Evolutionary conservation across 495 filamentous ascomycete species (phyloP), one percentile per base, ranked within the genome.

Genomic region (Penicillium tannophilum): DNA sequence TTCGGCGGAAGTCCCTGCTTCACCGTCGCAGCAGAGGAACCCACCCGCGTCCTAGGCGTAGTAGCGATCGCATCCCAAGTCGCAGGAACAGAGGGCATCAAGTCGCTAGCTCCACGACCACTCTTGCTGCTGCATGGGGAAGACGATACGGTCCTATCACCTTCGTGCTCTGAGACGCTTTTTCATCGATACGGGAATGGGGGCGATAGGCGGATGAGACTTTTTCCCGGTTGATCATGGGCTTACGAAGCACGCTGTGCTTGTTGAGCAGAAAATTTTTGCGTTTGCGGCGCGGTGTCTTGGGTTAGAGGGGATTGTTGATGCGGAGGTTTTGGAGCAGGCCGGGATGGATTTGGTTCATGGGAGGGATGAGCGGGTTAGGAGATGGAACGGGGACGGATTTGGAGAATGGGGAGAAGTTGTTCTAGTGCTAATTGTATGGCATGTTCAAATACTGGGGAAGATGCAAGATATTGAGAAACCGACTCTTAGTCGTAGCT

Each of bases 211-310:
- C 14, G 39, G 14, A 41, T 41, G 28, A 28, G 28, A 23, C 1
- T 23, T 23, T 47, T 41, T 41, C 39, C 39, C 5, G 31, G 70
- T 0, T 55, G 68, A 77, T 63, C 76, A 81, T 66, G 70, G 71
- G 35, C 55, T 80, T 42, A 71, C 61, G 24, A n/a, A 52, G 49
- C 74, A 75, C 52, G 66, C 69, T 24, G 46, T 49, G 52, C 45
- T 66, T 56, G 73, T 66, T 1, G 74, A 78, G 62, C 62, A 51
- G 35, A 62, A 69, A 67, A 59, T 80, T 16, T 70, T 74, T 9
- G 63, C 63, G 8, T 82, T 79, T 62, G 62, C 52, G n/a, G 62
- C 60, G 5, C 35, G 19, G 52, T 56, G 54, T 14, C 52, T 72
- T 1, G 72, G 60, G 24, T 56, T 65, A 31, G 63, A 75, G 60